A percentile compares a stretch with the other conserved stretches of the same genome.
phyloP scores from a whole-genome alignment of 495 filamentous ascomycete genomes.

The Parathielavia hyrcaniae region DNA sequence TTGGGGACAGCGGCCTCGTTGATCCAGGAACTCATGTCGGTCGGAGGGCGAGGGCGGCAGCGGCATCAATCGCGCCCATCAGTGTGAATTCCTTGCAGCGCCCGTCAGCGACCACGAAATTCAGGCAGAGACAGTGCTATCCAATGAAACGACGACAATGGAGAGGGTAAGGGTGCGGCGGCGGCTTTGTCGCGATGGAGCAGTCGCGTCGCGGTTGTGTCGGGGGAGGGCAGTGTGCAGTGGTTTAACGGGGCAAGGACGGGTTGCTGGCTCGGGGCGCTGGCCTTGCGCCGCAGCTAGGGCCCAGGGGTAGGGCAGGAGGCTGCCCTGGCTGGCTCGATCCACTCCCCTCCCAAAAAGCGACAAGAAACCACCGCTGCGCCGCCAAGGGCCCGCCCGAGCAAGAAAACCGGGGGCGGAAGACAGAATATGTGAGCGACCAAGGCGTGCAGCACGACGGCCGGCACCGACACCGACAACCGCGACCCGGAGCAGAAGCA shows the following conservation, averaged over 20 bases:
- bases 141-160: slow-evolving; percentile 29
- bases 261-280: slow-evolving; percentile 27
- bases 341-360: slow-evolving; percentile 21
- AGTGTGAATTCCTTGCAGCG: slow-evolving; percentile 37
- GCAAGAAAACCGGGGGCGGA: not conserved
- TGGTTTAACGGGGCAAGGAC: slow-evolving; percentile 32
- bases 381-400: not conserved
- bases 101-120: slow-evolving; percentile 45
- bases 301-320: slow-evolving; percentile 20
- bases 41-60: slow-evolving; percentile 28
- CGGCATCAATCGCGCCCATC: slow-evolving; percentile 41
- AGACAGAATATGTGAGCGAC: not conserved
- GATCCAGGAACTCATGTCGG: slow-evolving; percentile 73
- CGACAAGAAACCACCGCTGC: slow-evolving; percentile 1
- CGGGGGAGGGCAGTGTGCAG: slow-evolving; percentile 28
- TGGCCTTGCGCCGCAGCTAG: slow-evolving; percentile 18
- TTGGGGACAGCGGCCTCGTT: slow-evolving; percentile 68
- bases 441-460: slow-evolving; percentile 2
- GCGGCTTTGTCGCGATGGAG: slow-evolving; percentile 47
- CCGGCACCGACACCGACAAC: slow-evolving; percentile 10
- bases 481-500: slow-evolving; percentile 13
- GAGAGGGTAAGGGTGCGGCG: slow-evolving; percentile 39
- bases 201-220: slow-evolving; percentile 48
- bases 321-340: slow-evolving; percentile 10
- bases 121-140: slow-evolving; percentile 30